Evolutionary conservation across 257 asterid species (phyloP), one percentile per base, ranked within the genome.

Genomic region (Capsicum rhomboideum): DNA sequence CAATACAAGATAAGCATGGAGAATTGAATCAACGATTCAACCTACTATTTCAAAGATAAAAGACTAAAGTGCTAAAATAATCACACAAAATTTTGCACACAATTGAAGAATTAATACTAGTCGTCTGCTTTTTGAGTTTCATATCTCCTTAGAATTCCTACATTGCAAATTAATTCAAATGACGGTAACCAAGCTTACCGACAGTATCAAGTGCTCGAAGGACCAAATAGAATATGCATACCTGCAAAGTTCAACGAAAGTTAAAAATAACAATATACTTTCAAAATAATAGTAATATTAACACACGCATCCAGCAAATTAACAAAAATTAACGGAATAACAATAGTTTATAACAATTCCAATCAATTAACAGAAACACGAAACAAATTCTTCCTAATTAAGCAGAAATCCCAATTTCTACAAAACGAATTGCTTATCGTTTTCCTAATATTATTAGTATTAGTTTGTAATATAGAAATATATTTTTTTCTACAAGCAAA

Each of bases 151-250:
- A 6, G 34, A 23, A 74, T 74, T 13, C 34, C n/a, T 21, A 74
- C 37, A 17, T 7, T 18, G 17, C 7, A 18, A 28, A 16, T 9
- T 16, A 64, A n/a, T 20, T 21, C 3, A 2, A 26, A 29, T 40
- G 34, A 69, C 4, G 56, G 77, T 67, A 79, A 77, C 56, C 68
- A 52, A 90, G 50, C 97, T 84, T 93, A 97, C 99, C 99, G 85
- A 97, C 97, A 78, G 98, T 97, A 88, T 97, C 99, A 42, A 97
- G 98, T 20, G 96, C 99, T 68, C 99, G 92, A 83, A 97, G 99
- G 85, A 97, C 99, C 97, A 97, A 87, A 91, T 97, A 97, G 88
- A 97, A 97, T 83, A 97, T 89, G 91, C 99, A 95, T 63, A 97
- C 87, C 99, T 97, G 97, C 82, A 83, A 90, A 71, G 59, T 83